These are phyloP conservation scores for Penicillium sp. DNA, from an alignment of 2,329 filamentous ascomycete species.

Conservation along the genomic window DNA sequence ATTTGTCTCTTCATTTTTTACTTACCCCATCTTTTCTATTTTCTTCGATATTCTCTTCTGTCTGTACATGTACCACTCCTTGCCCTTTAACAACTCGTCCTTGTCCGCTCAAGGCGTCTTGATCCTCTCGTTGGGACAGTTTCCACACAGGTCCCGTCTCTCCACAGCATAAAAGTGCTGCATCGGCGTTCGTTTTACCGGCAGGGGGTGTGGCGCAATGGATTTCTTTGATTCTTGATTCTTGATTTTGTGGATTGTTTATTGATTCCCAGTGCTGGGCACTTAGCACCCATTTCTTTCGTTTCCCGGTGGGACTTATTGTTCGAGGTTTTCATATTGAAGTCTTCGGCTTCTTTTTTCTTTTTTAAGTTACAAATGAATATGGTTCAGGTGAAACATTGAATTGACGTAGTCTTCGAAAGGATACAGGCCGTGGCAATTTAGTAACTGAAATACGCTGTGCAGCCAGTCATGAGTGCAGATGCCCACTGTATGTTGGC, in stretches of 20 bases:
- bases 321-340: neutral
- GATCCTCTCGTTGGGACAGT: constrained; percentile 9
- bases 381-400: neutral
- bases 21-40: constrained; percentile 3
- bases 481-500: neutral
- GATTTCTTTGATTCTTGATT: neutral
- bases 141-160: neutral
- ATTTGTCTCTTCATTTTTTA: constrained; percentile 6
- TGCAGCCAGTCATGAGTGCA: constrained; percentile 2
- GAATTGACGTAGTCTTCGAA: neutral
- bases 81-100: constrained; percentile 7
- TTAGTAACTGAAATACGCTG: constrained; percentile 11
- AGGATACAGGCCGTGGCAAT: constrained; percentile 9
- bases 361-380: neutral
- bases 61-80: constrained; percentile 13
- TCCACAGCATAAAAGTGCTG: constrained; percentile 2
- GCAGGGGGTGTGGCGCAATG: constrained; percentile 7
- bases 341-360: neutral
- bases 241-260: neutral
- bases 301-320: neutral
- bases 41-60: constrained; percentile 5
- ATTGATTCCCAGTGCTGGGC: constrained; percentile 7
- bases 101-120: constrained; percentile 15
- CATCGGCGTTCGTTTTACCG: constrained; percentile 16
- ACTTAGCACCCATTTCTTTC: constrained; percentile 4